Conservation (phyloP, 1,284 basidiomycete genomes). For the Cutaneotrichosporon cutaneum region DNA sequence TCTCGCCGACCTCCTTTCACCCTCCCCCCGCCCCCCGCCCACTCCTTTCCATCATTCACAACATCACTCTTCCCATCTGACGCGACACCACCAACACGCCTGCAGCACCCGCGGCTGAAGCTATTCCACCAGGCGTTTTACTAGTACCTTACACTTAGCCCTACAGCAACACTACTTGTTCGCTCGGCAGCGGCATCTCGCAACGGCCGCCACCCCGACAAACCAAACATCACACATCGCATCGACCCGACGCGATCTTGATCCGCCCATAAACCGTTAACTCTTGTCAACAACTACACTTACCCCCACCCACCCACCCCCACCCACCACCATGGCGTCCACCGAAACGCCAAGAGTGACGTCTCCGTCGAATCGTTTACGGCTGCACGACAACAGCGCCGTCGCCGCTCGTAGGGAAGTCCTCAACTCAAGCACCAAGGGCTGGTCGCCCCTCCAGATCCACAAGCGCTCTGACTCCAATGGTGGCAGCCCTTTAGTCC, state of each 20-base stretch:
- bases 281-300: background rate
- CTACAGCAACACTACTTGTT: background rate
- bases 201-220: background rate
- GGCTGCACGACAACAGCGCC: constrained; percentile 19
- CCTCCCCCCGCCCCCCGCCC: background rate
- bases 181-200: background rate
- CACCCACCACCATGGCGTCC: constrained; percentile 13
- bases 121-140: background rate
- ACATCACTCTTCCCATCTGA: background rate
- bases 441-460: constrained; percentile 54
- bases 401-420: constrained; percentile 42
- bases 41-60: background rate
- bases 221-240: constrained; percentile 1
- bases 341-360: constrained; percentile 10
- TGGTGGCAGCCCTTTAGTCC: constrained; percentile 23
- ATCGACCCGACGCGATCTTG: background rate
- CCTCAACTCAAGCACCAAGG: constrained; percentile 50
- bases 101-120: background rate
- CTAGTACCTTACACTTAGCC: background rate
- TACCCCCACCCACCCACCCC: background rate
- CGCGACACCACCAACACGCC: background rate
- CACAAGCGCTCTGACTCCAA: constrained; percentile 37
- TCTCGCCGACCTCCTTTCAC: background rate
- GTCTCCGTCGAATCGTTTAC: constrained; percentile 8
- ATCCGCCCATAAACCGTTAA: background rate